Conservation (phyloP, 2,329 filamentous ascomycete genomes). For the Talaromyces marneffei region DNA sequence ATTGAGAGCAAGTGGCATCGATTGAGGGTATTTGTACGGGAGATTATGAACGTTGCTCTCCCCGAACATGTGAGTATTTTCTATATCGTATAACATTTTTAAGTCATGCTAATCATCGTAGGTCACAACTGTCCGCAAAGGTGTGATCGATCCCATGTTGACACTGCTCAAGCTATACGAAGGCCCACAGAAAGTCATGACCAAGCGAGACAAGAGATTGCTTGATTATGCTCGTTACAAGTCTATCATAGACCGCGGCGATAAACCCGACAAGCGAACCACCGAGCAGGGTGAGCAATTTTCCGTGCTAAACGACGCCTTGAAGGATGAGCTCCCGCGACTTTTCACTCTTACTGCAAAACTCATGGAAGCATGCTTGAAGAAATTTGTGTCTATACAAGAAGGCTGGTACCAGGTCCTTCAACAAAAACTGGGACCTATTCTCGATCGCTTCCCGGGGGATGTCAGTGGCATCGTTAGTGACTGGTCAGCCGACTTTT, state of each 20-base stretch:
- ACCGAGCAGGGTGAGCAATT: slow-evolving; percentile 82
- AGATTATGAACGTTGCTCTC: slow-evolving; percentile 75
- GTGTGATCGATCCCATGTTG: slow-evolving; percentile 79
- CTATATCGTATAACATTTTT: too few relatives aligned
- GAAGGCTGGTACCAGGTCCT: slow-evolving; percentile 75
- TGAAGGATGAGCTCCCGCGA: slow-evolving; percentile 86
- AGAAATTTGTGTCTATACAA: slow-evolving; percentile 79
- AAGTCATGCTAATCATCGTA: slow-evolving; percentile 20
- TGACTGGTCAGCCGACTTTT: slow-evolving; percentile 73
- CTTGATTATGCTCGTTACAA: slow-evolving; percentile 80
- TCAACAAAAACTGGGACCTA: slow-evolving; percentile 72
- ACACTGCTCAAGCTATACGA: slow-evolving; percentile 73
- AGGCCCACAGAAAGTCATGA: slow-evolving; percentile 81
- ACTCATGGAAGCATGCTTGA: slow-evolving; percentile 74
- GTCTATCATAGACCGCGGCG: slow-evolving; percentile 69
- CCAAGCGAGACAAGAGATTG: slow-evolving; percentile 88
- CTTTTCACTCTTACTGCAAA: slow-evolving; percentile 76
- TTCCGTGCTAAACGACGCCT: slow-evolving; percentile 80
- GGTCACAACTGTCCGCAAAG: slow-evolving; percentile 64
- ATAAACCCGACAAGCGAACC: slow-evolving; percentile 81
- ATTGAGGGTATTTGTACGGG: slow-evolving; percentile 79
- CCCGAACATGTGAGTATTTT: slow-evolving; percentile 63
- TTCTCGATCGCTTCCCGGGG: slow-evolving; percentile 63
- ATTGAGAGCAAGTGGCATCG: slow-evolving; percentile 91
- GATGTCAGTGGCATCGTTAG: slow-evolving; percentile 68